Evolutionary conservation across 306 rosid genomes (phyloP).

Genomic region (Prunus campanulata): DNA sequence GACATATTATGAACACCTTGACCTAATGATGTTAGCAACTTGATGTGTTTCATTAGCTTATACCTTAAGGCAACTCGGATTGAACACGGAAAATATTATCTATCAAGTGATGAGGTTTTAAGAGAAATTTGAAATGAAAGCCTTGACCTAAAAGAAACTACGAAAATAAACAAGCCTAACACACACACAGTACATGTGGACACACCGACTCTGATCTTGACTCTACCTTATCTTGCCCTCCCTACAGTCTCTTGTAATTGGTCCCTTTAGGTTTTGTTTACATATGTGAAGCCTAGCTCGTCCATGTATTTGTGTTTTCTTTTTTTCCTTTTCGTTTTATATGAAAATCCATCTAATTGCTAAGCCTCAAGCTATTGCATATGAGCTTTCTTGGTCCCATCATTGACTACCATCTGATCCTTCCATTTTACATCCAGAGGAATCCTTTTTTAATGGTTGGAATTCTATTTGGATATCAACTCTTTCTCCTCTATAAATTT

Average conservation of each 20-base stretch:
- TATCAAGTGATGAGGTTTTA: no score
- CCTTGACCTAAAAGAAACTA: background rate
- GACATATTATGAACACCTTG: background rate
- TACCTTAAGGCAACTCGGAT: background rate
- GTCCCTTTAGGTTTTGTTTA: no score
- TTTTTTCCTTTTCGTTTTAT: no score
- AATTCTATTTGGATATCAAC: background rate
- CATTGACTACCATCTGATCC: background rate
- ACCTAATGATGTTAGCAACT: background rate
- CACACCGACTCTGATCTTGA: background rate
- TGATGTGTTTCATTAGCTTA: background rate
- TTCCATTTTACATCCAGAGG: background rate
- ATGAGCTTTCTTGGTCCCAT: background rate
- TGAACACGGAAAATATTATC: background rate
- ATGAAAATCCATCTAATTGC: no score
- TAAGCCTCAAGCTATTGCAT: background rate
- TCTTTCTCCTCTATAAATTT: background rate
- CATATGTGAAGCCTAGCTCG: no score
- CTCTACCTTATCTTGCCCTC: no score
- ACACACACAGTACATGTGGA: background rate
- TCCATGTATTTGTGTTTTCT: background rate
- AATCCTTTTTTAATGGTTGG: background rate
- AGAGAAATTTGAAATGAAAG: background rate
- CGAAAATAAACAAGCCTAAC: background rate
- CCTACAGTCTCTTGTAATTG: no score